Evolutionary conservation across 2,329 filamentous ascomycete genomes (phyloP).

Genomic region (Kalmusia sp.): DNA sequence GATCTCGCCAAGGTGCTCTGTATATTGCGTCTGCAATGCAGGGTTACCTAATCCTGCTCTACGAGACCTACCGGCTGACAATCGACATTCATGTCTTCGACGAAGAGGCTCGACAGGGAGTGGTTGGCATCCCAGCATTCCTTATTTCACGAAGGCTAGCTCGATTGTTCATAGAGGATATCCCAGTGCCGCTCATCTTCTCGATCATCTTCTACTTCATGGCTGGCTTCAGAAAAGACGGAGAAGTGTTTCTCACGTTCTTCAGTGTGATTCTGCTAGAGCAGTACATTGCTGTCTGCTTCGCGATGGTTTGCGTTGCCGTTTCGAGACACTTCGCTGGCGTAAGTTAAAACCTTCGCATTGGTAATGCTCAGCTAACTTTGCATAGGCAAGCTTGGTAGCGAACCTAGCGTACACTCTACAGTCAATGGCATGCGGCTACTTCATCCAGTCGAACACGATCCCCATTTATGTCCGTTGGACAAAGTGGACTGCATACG

Average conservation of each 20-base stretch:
- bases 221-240: constrained; percentile 72
- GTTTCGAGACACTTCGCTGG: constrained; percentile 72
- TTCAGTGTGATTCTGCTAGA: constrained; percentile 72
- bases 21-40: constrained; percentile 77
- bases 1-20: constrained; percentile 74
- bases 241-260: constrained; percentile 73
- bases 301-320: constrained; percentile 72
- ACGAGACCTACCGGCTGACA: constrained; percentile 77
- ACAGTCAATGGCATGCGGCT: constrained; percentile 77
- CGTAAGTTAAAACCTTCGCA: constrained; percentile 59
- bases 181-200: constrained; percentile 75
- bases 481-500: constrained; percentile 73
- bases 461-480: constrained; percentile 81
- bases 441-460: constrained; percentile 75
- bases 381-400: constrained; percentile 66
- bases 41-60: constrained; percentile 77
- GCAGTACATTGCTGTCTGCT: constrained; percentile 77
- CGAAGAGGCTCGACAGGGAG: constrained; percentile 75
- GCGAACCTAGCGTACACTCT: constrained; percentile 76
- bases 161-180: constrained; percentile 72
- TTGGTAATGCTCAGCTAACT: constrained; percentile 6
- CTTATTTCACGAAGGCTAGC: constrained; percentile 74
- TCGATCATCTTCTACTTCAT: constrained; percentile 79
- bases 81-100: constrained; percentile 79
- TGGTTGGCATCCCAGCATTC: constrained; percentile 73